Conservation (phyloP, 139 green algal genomes). For the Chlorella sorokiniana region DNA sequence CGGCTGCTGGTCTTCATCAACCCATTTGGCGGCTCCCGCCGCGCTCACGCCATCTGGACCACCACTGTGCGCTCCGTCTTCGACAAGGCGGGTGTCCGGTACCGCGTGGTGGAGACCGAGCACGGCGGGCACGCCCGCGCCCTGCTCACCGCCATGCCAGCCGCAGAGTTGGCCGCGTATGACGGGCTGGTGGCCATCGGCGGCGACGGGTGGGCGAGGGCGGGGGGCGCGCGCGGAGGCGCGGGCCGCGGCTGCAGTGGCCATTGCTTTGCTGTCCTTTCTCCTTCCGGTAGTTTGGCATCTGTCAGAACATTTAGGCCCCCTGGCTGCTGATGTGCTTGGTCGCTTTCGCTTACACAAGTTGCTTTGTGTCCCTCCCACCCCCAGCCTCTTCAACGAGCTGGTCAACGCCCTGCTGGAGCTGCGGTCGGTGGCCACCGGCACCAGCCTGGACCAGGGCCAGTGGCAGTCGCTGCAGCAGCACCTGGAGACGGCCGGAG, state of each 20-base stretch:
- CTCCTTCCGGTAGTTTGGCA: too few relatives aligned
- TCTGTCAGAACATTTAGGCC: too few relatives aligned
- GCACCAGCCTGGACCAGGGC: slow-evolving; percentile 18
- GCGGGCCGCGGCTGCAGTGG: neutral
- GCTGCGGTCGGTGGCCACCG: slow-evolving; percentile 31
- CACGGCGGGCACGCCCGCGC: slow-evolving; percentile 60
- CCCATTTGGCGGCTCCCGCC: slow-evolving; percentile 66
- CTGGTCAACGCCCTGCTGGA: slow-evolving; percentile 78
- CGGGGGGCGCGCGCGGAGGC: too few relatives aligned
- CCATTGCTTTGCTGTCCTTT: neutral
- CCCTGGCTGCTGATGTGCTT: neutral
- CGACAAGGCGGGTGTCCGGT: slow-evolving; percentile 58
- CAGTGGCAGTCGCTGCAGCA: slow-evolving; percentile 5
- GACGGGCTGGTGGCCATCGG: slow-evolving; percentile 67
- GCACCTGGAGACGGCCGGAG: slow-evolving; percentile 4
- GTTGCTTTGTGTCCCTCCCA: neutral
- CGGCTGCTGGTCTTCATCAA: slow-evolving; percentile 85
- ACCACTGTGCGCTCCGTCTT: slow-evolving; percentile 64
- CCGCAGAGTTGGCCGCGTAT: slow-evolving; percentile 57
- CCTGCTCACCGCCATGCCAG: slow-evolving; percentile 56
- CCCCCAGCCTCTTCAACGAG: slow-evolving; percentile 85
- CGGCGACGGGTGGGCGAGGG: slow-evolving; percentile 64
- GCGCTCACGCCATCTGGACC: slow-evolving; percentile 57
- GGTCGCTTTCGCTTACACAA: neutral
- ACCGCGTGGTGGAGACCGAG: slow-evolving; percentile 62